Conservation (phyloP, 2,329 filamentous ascomycete genomes). For the Pestalotiopsis sp. region DNA sequence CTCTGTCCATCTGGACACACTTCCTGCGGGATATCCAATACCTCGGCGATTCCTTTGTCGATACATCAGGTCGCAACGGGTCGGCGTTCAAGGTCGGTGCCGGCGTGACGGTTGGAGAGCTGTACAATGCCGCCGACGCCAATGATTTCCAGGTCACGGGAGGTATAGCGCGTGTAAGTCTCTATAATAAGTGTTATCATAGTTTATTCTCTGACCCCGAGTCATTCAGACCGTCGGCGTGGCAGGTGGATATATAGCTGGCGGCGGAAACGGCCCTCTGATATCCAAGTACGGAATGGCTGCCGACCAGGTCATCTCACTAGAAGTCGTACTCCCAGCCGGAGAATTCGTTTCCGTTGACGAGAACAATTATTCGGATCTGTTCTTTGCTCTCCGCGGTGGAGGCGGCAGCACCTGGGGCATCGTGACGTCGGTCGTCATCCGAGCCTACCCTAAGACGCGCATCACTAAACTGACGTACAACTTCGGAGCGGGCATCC, state of each 20-base stretch:
- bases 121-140: slow-evolving; percentile 50
- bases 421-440: slow-evolving; percentile 40
- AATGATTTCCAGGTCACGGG: slow-evolving; percentile 50
- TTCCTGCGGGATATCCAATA: slow-evolving; percentile 32
- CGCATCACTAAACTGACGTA: slow-evolving; percentile 35
- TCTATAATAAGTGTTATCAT: background rate
- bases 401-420: slow-evolving; percentile 46
- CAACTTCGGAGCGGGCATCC: slow-evolving; percentile 26
- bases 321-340: slow-evolving; percentile 49
- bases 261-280: slow-evolving; percentile 55
- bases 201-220: background rate
- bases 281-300: slow-evolving; percentile 47
- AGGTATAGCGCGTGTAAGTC: slow-evolving; percentile 43
- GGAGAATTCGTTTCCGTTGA: slow-evolving; percentile 44
- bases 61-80: slow-evolving; percentile 28
- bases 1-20: slow-evolving; percentile 39
- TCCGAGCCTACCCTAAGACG: slow-evolving; percentile 36
- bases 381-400: slow-evolving; percentile 54
- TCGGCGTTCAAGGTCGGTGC: slow-evolving; percentile 56
- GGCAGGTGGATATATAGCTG: slow-evolving; percentile 43
- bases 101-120: slow-evolving; percentile 53
- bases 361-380: slow-evolving; percentile 42
- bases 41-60: slow-evolving; percentile 25
- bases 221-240: slow-evolving; percentile 45
- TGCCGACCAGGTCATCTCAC: slow-evolving; percentile 49